phyloP scores from a whole-genome alignment of 768 basidiomycete genomes.

The Lentinula edodes region DNA sequence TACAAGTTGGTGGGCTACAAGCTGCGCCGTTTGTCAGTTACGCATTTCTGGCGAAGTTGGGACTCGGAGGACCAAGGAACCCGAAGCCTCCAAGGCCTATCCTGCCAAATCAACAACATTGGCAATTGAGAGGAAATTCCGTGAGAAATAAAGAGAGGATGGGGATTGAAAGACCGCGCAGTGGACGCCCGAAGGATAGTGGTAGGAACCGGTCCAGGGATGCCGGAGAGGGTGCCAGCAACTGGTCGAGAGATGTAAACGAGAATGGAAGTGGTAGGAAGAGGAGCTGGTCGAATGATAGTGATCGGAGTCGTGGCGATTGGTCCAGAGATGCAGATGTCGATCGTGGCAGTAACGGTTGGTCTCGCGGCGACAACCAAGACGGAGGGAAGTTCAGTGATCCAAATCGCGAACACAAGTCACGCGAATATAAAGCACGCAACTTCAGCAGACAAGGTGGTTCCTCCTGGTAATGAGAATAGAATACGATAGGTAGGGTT shows the following conservation, averaged over 20 bases:
- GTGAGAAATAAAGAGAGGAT: not conserved
- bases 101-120: not conserved
- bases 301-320: not conserved
- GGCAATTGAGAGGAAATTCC: not conserved
- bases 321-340: not conserved
- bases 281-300: not conserved
- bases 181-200: not conserved
- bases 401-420: not conserved
- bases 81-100: not conserved
- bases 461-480: not conserved
- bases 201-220: not conserved
- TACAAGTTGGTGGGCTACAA: slow-evolving; percentile 46
- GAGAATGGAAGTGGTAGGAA: not conserved
- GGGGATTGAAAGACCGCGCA: not conserved
- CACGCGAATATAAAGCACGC: not conserved
- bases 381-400: not conserved
- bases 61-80: slow-evolving; percentile 9
- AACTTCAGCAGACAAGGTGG: not conserved
- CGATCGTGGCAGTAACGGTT: not conserved
- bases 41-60: slow-evolving; percentile 38
- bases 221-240: not conserved
- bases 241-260: no score
- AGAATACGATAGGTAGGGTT: not conserved
- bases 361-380: not conserved
- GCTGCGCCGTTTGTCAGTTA: slow-evolving; percentile 46